phyloP scores from a whole-genome alignment of 768 basidiomycete genomes.

The Mycena rosella region DNA sequence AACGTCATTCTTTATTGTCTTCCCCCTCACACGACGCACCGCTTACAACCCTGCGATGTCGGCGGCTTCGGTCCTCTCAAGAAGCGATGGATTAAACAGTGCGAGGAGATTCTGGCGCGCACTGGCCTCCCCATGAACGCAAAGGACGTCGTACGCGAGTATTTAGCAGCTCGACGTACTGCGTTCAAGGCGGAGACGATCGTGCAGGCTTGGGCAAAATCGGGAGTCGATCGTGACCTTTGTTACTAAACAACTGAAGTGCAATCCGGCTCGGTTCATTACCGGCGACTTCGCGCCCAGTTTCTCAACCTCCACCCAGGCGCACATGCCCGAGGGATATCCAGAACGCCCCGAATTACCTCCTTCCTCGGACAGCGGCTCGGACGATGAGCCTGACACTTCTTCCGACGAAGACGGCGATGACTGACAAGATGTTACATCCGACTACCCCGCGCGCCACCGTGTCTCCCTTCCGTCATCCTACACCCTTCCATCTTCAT shows the following conservation, averaged over 20 bases:
- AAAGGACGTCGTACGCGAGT: conserved; percentile 24
- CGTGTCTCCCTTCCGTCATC: background rate
- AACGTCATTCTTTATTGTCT: conserved; percentile 51
- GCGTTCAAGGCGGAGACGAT: conserved; percentile 27
- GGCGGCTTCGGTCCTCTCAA: conserved; percentile 55
- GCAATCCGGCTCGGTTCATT: conserved; percentile 8
- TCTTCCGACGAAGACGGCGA: conserved; percentile 5
- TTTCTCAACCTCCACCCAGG: conserved; percentile 17
- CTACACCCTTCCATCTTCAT: background rate
- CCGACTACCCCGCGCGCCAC: background rate
- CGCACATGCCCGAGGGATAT: conserved; percentile 21
- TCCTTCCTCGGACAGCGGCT: background rate
- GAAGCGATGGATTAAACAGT: conserved; percentile 45
- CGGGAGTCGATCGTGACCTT: conserved; percentile 13
- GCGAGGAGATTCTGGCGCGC: conserved; percentile 37
- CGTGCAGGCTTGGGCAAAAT: conserved; percentile 20
- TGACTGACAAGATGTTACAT: conserved; percentile 8
- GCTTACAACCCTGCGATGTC: conserved; percentile 60
- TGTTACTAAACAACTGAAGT: no score
- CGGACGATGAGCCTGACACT: background rate
- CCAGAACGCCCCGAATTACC: conserved; percentile 6
- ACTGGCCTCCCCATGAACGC: conserved; percentile 19
- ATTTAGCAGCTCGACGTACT: background rate
- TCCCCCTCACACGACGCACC: conserved; percentile 57
- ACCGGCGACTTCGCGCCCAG: conserved; percentile 21